Percentiles rank a stretch among this genome's conserved stretches.
Conservation (phyloP, 352 stramenopile species). For the Pilasporangium apinafurcum region DNA sequence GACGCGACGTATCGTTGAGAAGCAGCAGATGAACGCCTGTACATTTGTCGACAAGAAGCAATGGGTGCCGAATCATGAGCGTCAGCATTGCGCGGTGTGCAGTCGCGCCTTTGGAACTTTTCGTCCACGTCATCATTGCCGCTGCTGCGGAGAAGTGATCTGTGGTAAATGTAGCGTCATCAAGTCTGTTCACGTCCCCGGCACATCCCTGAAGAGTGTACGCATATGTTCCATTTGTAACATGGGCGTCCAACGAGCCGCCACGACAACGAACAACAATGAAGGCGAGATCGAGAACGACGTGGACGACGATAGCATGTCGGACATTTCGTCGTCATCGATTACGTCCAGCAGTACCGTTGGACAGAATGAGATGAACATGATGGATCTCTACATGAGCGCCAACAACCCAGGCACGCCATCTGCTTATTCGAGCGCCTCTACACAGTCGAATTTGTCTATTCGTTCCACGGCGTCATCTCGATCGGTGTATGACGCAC, state of each 20-base stretch:
- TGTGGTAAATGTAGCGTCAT: conserved; percentile 85
- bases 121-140: conserved; percentile 78
- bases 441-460: conserved; percentile 69
- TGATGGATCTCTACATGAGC: conserved; percentile 78
- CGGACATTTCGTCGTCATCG: conserved; percentile 70
- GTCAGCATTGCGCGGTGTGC: conserved; percentile 69
- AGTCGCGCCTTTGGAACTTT: conserved; percentile 69
- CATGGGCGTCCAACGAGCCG: conserved; percentile 73
- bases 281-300: conserved; percentile 6
- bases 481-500: conserved; percentile 43
- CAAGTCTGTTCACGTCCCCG: conserved; percentile 73
- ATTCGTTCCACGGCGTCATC: conserved; percentile 71
- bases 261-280: conserved; percentile 4
- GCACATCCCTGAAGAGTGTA: conserved; percentile 76
- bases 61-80: conserved; percentile 76
- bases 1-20: conserved; percentile 75
- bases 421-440: conserved; percentile 71
- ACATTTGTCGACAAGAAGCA: conserved; percentile 79
- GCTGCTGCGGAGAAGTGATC: conserved; percentile 85
- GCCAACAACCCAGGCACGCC: conserved; percentile 50
- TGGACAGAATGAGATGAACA: conserved; percentile 81
- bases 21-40: conserved; percentile 83
- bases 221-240: conserved; percentile 83
- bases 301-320: conserved; percentile 42
- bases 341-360: conserved; percentile 75